A percentile compares a stretch with the other conserved stretches of the same genome.
Conservation (phyloP, 345 rosid genomes). For the Melaleuca alternifolia region DNA sequence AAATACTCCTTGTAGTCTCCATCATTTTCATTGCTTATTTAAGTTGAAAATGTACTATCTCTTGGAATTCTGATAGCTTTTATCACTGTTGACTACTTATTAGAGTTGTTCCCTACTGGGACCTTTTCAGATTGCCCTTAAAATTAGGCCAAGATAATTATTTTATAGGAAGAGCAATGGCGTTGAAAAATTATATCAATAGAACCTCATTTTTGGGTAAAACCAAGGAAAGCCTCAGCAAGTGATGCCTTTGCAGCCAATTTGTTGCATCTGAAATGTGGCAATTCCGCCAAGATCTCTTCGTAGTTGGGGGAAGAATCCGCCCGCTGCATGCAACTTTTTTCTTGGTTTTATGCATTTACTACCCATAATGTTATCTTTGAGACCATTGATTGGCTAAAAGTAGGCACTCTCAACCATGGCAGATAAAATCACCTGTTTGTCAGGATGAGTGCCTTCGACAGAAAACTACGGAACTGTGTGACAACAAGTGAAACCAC, state of each 20-base stretch:
- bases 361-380: not conserved
- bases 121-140: not conserved
- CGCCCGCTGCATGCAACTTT: too few species aligned
- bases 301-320: too few species aligned
- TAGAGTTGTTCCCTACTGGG: not conserved
- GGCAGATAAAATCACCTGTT: slow-evolving; percentile 44
- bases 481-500: slow-evolving; percentile 82
- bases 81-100: not conserved
- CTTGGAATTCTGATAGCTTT: not conserved
- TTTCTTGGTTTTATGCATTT: not conserved
- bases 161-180: not conserved
- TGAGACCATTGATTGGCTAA: not conserved
- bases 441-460: slow-evolving; percentile 75
- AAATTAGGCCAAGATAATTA: not conserved
- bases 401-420: not conserved
- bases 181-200: not conserved
- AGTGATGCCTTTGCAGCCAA: not conserved
- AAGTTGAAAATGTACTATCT: not conserved
- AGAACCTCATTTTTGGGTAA: not conserved
- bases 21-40: not conserved
- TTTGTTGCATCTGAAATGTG: not conserved
- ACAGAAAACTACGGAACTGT: slow-evolving; percentile 63
- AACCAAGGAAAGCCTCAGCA: not conserved
- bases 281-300: too few species aligned
- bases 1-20: not conserved